A percentile compares a stretch with the other conserved stretches of the same genome.
These are phyloP conservation scores for Apiospora malaysiana DNA, from an alignment of 2,329 filamentous ascomycete species.

Conservation along the genomic window DNA sequence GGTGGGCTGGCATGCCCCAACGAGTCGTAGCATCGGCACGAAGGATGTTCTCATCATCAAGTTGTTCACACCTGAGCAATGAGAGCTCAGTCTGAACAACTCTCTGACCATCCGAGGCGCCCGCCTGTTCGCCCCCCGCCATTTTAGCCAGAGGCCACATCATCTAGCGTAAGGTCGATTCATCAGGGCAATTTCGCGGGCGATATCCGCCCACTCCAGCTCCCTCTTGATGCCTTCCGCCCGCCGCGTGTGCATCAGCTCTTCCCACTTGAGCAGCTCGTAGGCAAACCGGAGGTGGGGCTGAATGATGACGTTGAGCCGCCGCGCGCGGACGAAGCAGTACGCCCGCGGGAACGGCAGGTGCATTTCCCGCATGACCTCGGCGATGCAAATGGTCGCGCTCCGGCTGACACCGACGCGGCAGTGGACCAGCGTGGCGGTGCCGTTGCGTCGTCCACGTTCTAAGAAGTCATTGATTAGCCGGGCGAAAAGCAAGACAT, in stretches of 20 bases:
- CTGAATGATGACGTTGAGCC: constrained; percentile 97
- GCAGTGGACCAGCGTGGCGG: constrained; percentile 92
- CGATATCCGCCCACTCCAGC: constrained; percentile 88
- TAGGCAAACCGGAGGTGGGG: constrained; percentile 94
- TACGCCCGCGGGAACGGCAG: constrained; percentile 92
- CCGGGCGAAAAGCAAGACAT: background rate
- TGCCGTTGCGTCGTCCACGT: constrained; percentile 75
- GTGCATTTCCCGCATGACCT: constrained; percentile 84
- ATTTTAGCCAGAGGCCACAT: background rate
- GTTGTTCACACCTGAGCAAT: background rate
- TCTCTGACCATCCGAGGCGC: too few species aligned
- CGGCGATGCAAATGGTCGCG: constrained; percentile 98
- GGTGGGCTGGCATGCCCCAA: background rate
- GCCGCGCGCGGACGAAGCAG: constrained; percentile 90
- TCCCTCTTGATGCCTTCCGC: constrained; percentile 69
- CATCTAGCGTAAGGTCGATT: constrained; percentile 88
- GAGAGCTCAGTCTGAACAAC: background rate
- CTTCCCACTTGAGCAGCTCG: constrained; percentile 96
- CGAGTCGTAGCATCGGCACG: background rate
- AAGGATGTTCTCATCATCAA: background rate
- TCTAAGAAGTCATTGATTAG: constrained; percentile 58
- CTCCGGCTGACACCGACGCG: constrained; percentile 94
- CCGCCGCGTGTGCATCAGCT: constrained; percentile 65
- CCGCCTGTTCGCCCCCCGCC: background rate
- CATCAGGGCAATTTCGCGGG: constrained; percentile 92